Evolutionary conservation across 805 yeast species (phyloP), one percentile per base, ranked within the genome.

Genomic region (Maudiozyma saulgeensis): DNA sequence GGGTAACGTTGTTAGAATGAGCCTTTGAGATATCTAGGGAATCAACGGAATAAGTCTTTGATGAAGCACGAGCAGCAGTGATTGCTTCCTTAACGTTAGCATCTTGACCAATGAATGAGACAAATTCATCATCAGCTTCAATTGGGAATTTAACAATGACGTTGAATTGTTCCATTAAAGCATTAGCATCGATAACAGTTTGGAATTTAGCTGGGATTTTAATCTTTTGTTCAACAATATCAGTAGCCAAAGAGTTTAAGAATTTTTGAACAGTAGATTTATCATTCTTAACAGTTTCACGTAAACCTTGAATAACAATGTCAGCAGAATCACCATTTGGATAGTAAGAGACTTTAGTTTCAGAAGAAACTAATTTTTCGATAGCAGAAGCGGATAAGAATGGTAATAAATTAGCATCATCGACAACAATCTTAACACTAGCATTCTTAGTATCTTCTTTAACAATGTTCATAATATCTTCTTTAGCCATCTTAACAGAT

Each of bases 1-100:
- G 98, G 16, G 71, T 64, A 47, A 78, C 62, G 61, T 87, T 79
- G 55, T 85, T 87, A 60, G 88, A 86, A 65, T 93, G 97, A 31
- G 98, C 96, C 67, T 79, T 83, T 11, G 95, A 81, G 66, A 93
- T 82, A 59, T 89, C 96, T 61, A 93, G 74, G 35, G 80, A 69
- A 55, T 82, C 88, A 40, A 82, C 78, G 49, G 75, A 71, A 62
- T 75, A 80, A 49, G 78, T 74, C 44, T 80, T 71, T 34, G 93
- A 78, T 41, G 79, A 72, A 45, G 73, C 63, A 64, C 81, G 77
- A 15, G 91, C 87, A 51, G 68, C 70, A 28, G 72, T 72, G 53
- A 83, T 72, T 18, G 97, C 97, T 16, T 70, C 68, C 12, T 73
- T 59, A 46, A 90, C 76, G 48, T 78, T 74, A 15, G 67, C 56